phyloP scores from a whole-genome alignment of 257 asterid genomes.

The Datura wrightii region DNA sequence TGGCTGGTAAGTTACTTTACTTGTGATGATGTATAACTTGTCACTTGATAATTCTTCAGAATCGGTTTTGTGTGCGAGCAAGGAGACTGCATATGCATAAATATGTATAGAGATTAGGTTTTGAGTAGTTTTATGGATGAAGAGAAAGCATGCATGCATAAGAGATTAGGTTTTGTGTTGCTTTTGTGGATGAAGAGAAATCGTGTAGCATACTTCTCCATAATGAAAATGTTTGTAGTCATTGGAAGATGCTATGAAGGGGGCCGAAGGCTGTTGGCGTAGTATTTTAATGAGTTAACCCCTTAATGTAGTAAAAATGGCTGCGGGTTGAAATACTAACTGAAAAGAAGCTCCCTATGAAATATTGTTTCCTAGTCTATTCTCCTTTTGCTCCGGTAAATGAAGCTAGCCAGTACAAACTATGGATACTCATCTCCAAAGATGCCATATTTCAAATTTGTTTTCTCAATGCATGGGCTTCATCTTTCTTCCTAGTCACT shows the following conservation, averaged over 20 bases:
- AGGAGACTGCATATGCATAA: background rate
- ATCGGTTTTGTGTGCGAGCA: background rate
- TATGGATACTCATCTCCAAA: background rate
- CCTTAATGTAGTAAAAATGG: background rate
- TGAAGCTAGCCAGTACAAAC: background rate
- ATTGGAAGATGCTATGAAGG: background rate
- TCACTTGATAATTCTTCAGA: background rate
- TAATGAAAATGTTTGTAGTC: background rate
- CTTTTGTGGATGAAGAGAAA: background rate
- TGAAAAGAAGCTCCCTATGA: background rate
- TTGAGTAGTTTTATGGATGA: slow-evolving; percentile 19
- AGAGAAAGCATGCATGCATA: background rate
- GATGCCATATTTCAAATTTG: background rate
- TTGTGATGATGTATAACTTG: slow-evolving; percentile 17
- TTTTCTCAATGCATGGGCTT: background rate
- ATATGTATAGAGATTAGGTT: background rate
- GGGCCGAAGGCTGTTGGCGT: background rate
- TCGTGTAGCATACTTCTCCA: background rate
- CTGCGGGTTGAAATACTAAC: background rate
- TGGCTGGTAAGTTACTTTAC: slow-evolving; percentile 73
- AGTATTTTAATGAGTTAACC: background rate
- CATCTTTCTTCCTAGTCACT: background rate
- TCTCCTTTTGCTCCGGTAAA: background rate
- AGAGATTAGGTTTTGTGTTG: background rate
- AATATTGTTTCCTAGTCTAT: background rate